phyloP scores from a whole-genome alignment of 2,329 filamentous ascomycete genomes.

The Xylaria sp. region DNA sequence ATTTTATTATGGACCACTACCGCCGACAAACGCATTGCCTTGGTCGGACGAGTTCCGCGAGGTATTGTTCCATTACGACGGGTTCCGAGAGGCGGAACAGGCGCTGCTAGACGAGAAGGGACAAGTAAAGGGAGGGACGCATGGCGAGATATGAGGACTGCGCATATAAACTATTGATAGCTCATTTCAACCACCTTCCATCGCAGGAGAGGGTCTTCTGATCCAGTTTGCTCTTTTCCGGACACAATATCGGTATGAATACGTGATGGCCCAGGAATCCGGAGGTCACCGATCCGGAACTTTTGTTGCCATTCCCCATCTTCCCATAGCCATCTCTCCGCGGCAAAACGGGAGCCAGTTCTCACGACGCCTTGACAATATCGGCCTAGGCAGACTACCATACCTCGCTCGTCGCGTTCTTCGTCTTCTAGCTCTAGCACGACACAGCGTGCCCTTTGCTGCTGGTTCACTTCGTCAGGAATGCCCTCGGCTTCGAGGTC shows the following conservation, averaged over 20 bases:
- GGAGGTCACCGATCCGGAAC: slow-evolving; percentile 50
- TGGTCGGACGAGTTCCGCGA: slow-evolving; percentile 36
- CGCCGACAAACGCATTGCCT: slow-evolving; percentile 24
- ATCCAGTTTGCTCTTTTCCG: slow-evolving; percentile 37
- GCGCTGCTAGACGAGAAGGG: slow-evolving; percentile 17
- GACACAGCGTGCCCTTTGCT: slow-evolving; percentile 43
- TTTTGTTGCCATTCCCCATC: slow-evolving; percentile 51
- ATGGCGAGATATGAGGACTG: not conserved
- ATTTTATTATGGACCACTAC: slow-evolving; percentile 33
- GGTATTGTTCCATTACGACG: slow-evolving; percentile 35
- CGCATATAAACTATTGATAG: slow-evolving; percentile 26
- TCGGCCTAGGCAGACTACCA: slow-evolving; percentile 64
- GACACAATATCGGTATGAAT: slow-evolving; percentile 14
- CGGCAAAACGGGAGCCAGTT: slow-evolving; percentile 53
- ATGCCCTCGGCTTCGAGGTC: slow-evolving; percentile 55
- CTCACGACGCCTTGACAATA: slow-evolving; percentile 67
- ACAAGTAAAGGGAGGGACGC: no score
- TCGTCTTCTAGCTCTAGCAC: slow-evolving; percentile 56
- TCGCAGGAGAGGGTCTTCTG: slow-evolving; percentile 35
- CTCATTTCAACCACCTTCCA: slow-evolving; percentile 52
- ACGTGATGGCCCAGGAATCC: slow-evolving; percentile 50
- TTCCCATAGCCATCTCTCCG: slow-evolving; percentile 66
- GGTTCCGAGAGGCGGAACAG: slow-evolving; percentile 26
- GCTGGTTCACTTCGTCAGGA: slow-evolving; percentile 23
- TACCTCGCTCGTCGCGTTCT: slow-evolving; percentile 54